Evolutionary conservation across 2,329 filamentous ascomycete genomes (phyloP).

Genomic region (Dryadomyces quercus-mongolicae): DNA sequence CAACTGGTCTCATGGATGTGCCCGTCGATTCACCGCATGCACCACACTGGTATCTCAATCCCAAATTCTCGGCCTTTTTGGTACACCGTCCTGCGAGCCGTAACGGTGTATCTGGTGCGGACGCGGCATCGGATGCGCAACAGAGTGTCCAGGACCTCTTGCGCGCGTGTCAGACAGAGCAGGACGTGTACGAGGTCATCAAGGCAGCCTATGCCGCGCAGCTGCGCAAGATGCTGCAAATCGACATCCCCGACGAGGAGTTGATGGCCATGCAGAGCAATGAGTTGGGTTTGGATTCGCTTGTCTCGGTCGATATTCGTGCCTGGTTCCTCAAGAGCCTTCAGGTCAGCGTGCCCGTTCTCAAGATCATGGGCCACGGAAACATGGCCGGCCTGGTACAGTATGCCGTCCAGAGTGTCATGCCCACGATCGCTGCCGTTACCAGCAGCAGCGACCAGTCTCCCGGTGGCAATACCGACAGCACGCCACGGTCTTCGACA

Average conservation of each 20-base stretch:
- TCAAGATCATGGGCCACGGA: conserved; percentile 29
- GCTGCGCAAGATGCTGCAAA: background rate
- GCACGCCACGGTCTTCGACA: background rate
- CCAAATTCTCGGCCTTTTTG: background rate
- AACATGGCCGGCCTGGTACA: conserved; percentile 11
- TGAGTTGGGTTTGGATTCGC: conserved; percentile 17
- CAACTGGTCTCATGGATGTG: background rate
- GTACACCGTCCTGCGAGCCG: background rate
- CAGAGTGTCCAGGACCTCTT: background rate
- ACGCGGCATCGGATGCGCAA: no score
- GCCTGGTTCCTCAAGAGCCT: conserved; percentile 35
- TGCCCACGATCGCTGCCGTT: background rate
- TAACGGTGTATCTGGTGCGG: background rate
- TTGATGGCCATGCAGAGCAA: background rate
- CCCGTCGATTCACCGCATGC: background rate
- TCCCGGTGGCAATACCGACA: background rate
- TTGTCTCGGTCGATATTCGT: conserved; percentile 24
- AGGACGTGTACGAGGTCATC: background rate
- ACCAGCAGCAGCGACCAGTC: no score
- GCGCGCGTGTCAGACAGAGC: background rate
- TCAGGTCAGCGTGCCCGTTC: conserved; percentile 28
- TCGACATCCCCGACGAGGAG: background rate
- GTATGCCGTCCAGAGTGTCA: background rate
- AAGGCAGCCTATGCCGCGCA: background rate
- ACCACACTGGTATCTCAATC: background rate